Base-by-base conservation (phyloP, 371 early-diverging fungal species). In the Vittaforma corneae region DNA sequence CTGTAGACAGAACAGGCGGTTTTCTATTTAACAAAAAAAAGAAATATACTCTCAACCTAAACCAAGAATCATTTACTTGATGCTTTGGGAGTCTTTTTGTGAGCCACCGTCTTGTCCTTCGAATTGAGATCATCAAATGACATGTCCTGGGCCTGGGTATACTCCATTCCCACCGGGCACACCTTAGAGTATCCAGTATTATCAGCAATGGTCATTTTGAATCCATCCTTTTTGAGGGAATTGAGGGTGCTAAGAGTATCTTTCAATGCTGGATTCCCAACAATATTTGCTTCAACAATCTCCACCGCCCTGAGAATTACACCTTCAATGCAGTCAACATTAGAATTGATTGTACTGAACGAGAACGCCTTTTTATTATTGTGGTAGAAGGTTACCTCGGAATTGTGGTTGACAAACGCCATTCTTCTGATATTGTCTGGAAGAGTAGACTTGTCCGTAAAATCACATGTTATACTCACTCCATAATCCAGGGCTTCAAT, bases 131-230 rank as follows among this genome's bases (percentile, higher is more conserved):
- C 54, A 24, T 64, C 56, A 38, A 72, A 30, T 33, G 33, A 53
- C 11, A 33, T 20, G 47, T 64, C 38, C n/a, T 60, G 55, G 11
- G 51, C 34, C n/a, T 68, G 59, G 32, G 63, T 37, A 44, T 66
- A 35, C 20, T 59, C 66, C 18, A 40, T 56, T 18, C 50, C 64
- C 2, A 47, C 44, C 9, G 61, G 55, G 0, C 64, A 64, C 40
- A 76, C 55, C 48, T 67, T 65, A 26, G 68, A 67, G 37, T 37
- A 34, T 2, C 76, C 72, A 14, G 24, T 46, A 14, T 35, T 37
- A 55, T 76, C 76, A 38, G n/a, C 29, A 14, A 76, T 65, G 42
- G 16, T 48, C 42, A 76, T 20, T 35, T 65, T 53, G 38, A 76
- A 68, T 18, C 33, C 53, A 14, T 40, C 14, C 26, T 28, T 45